These are phyloP conservation scores for Pleomassaria siparia DNA, from an alignment of 2,329 filamentous ascomycete genomes.

Conservation along the genomic window DNA sequence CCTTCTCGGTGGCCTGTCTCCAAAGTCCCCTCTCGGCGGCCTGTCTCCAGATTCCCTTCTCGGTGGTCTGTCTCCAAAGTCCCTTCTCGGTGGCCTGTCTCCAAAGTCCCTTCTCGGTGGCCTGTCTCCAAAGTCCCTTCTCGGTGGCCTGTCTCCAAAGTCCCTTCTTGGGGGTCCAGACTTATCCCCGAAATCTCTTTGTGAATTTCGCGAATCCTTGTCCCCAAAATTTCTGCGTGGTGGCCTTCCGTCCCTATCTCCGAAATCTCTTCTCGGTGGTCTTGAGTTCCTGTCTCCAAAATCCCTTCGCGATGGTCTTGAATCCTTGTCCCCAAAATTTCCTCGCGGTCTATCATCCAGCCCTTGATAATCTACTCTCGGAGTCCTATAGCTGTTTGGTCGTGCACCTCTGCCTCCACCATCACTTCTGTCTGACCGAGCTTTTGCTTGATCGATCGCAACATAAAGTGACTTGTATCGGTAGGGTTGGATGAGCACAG, in stretches of 20 bases:
- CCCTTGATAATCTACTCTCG: background rate
- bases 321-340: background rate
- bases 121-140: background rate
- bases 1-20: background rate
- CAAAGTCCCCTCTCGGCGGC: too few relatives aligned
- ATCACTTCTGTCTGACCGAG: background rate
- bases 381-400: background rate
- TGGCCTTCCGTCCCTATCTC: too few relatives aligned
- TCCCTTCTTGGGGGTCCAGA: too few relatives aligned
- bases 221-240: too few relatives aligned
- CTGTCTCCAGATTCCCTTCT: too few relatives aligned
- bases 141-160: background rate
- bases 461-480: slow-evolving; percentile 37
- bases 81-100: too few relatives aligned
- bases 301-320: background rate
- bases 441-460: slow-evolving; percentile 30
- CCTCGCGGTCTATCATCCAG: background rate
- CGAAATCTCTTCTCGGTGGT: background rate
- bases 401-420: background rate
- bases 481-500: slow-evolving; percentile 8
- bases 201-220: too few relatives aligned
- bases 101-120: background rate
- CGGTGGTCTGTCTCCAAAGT: too few relatives aligned
- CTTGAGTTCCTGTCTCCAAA: background rate
- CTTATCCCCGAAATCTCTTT: too few relatives aligned